phyloP scores from a whole-genome alignment of 2,329 filamentous ascomycete genomes.

The Aureobasidium subglaciale region DNA sequence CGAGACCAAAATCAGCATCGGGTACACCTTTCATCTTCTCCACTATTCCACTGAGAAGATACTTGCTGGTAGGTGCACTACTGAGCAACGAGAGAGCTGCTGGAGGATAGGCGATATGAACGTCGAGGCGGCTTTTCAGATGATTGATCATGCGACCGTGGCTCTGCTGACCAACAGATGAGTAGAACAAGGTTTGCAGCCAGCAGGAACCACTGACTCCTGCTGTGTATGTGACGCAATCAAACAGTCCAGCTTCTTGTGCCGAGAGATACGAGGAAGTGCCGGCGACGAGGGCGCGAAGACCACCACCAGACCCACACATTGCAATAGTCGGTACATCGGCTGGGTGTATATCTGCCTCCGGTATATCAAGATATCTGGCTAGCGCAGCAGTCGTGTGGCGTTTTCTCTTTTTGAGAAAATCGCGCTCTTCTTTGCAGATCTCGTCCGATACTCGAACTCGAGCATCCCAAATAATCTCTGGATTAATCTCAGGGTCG shows the following conservation, averaged over 20 bases:
- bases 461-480: conserved; percentile 72
- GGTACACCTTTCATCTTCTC: conserved; percentile 85
- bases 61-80: conserved; percentile 89
- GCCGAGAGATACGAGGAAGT: conserved; percentile 80
- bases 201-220: conserved; percentile 95
- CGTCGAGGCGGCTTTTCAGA: conserved; percentile 72
- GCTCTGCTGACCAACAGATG: conserved; percentile 63
- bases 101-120: conserved; percentile 90
- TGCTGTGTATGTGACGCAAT: conserved; percentile 90
- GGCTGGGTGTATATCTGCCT: conserved; percentile 78
- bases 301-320: conserved; percentile 86
- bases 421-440: conserved; percentile 75
- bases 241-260: conserved; percentile 80
- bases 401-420: conserved; percentile 59
- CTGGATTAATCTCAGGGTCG: conserved; percentile 74
- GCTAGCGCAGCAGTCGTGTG: conserved; percentile 69
- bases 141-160: conserved; percentile 71
- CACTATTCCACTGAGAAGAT: conserved; percentile 76
- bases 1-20: conserved; percentile 75
- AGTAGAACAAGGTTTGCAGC: conserved; percentile 83
- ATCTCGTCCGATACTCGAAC: conserved; percentile 78
- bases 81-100: conserved; percentile 72
- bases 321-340: conserved; percentile 91
- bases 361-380: conserved; percentile 70
- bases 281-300: conserved; percentile 84